A percentile compares a stretch with the other conserved stretches of the same genome.
Conservation (phyloP, 805 yeast genomes). For the Clavispora santaluciae region DNA sequence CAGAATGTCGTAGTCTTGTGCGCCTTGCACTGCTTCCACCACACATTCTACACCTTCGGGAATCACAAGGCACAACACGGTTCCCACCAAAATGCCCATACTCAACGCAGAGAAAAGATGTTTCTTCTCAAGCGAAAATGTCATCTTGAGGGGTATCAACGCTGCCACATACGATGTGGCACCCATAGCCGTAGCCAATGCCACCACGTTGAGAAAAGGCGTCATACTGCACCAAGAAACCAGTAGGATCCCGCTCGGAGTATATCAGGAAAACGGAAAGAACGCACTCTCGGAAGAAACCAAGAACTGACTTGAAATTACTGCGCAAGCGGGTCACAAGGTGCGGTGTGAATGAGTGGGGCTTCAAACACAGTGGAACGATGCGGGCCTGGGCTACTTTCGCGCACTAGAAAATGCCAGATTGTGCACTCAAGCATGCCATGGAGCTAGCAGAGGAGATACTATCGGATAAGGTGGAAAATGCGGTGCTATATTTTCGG, state of each 20-base stretch:
- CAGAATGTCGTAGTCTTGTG: not conserved
- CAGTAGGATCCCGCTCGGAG: too few relatives aligned
- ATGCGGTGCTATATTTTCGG: slow-evolving; percentile 30
- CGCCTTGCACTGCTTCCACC: slow-evolving; percentile 14
- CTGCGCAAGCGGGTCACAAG: too few relatives aligned
- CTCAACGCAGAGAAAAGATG: slow-evolving; percentile 46
- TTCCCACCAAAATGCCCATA: slow-evolving; percentile 57
- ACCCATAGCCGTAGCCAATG: slow-evolving; percentile 4
- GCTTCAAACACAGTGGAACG: too few relatives aligned
- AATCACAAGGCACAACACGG: slow-evolving; percentile 53
- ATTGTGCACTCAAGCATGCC: not conserved
- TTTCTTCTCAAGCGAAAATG: slow-evolving; percentile 15
- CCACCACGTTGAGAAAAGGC: slow-evolving; percentile 4
- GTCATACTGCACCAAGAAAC: too few relatives aligned
- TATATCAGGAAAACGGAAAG: not conserved
- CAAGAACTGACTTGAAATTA: not conserved
- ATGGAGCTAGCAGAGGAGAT: slow-evolving; percentile 21
- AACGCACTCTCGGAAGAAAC: not conserved
- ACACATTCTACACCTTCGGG: slow-evolving; percentile 61
- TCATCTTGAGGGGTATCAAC: slow-evolving; percentile 7
- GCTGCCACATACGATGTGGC: slow-evolving; percentile 10
- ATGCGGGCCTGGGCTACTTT: too few relatives aligned
- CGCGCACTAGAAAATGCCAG: not conserved
- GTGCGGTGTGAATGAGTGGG: too few relatives aligned
- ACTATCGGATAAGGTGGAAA: slow-evolving; percentile 23